These are phyloP conservation scores for Austroboletus novae-zelandiae DNA, from an alignment of 1,284 basidiomycete genomes.

Conservation along the genomic window DNA sequence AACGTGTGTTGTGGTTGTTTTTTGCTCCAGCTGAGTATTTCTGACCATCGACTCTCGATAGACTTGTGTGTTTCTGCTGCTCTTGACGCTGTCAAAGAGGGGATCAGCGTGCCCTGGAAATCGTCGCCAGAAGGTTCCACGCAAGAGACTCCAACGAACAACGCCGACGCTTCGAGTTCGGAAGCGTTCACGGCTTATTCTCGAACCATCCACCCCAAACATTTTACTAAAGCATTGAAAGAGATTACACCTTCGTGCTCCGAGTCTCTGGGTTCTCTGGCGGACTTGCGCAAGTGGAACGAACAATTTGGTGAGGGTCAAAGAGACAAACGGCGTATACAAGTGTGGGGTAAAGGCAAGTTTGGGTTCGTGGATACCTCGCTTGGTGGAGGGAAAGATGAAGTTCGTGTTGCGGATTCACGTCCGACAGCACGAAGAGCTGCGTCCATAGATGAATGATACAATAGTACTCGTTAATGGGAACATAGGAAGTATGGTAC, in stretches of 20 bases:
- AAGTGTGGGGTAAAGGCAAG: constrained; percentile 71
- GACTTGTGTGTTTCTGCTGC: constrained; percentile 90
- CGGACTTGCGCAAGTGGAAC: constrained; percentile 87
- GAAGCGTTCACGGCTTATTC: constrained; percentile 3
- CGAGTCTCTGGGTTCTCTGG: constrained; percentile 74
- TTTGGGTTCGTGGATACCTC: constrained; percentile 65
- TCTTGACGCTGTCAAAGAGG: constrained; percentile 84
- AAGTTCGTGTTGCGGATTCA: constrained; percentile 42
- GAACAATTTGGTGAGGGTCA: constrained; percentile 87
- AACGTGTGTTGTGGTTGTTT: constrained; percentile 61
- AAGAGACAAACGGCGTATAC: constrained; percentile 54
- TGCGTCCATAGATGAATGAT: constrained; percentile 26
- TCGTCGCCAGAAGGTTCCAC: constrained; percentile 17
- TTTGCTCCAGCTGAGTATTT: constrained; percentile 2
- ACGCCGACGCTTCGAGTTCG: constrained; percentile 7
- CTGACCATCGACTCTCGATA: constrained; percentile 33
- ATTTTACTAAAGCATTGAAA: constrained; percentile 79
- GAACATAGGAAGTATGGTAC: constrained; percentile 3
- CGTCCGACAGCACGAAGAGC: constrained; percentile 14
- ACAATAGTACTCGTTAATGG: constrained; percentile 17
- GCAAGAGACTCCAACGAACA: constrained; percentile 5
- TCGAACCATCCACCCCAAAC: constrained; percentile 54
- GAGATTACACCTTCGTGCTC: constrained; percentile 87
- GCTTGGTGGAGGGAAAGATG: constrained; percentile 34
- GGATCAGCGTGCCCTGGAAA: constrained; percentile 74